These are phyloP conservation scores for Elongisporangium undulatum DNA, from an alignment of 352 stramenopile genomes.

Conservation along the genomic window DNA sequence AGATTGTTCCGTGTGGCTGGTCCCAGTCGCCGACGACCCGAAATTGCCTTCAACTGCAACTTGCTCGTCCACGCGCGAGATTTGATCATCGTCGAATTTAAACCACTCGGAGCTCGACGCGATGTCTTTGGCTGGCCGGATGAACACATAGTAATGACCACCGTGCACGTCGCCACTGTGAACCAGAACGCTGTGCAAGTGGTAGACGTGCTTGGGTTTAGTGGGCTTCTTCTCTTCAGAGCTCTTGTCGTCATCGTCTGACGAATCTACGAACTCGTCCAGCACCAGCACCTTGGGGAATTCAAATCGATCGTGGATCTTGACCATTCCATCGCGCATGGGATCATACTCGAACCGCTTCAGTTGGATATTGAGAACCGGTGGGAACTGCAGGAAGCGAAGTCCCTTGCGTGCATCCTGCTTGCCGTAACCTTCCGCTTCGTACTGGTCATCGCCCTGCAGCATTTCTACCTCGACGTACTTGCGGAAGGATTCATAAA, in stretches of 20 bases:
- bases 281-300: constrained; percentile 76
- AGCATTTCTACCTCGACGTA: constrained; percentile 93
- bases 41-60: constrained; percentile 78
- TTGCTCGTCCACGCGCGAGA: constrained; percentile 66
- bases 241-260: constrained; percentile 6
- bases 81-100: constrained; percentile 84
- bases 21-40: constrained; percentile 13
- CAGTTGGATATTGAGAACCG: constrained; percentile 91
- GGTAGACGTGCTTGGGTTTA: constrained; percentile 45
- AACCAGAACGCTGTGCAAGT: constrained; percentile 82
- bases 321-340: constrained; percentile 84
- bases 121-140: constrained; percentile 69
- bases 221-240: constrained; percentile 1
- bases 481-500: constrained; percentile 89
- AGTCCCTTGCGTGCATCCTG: constrained; percentile 89
- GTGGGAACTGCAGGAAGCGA: constrained; percentile 81
- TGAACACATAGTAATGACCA: constrained; percentile 89
- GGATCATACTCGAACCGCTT: constrained; percentile 90
- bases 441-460: constrained; percentile 93
- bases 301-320: constrained; percentile 87
- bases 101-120: constrained; percentile 69
- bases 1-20: not conserved
- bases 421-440: constrained; percentile 84
- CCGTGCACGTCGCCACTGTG: constrained; percentile 85
- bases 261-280: constrained; percentile 51